Percentiles rank a stretch among this genome's conserved stretches.
Conservation (phyloP, 148 eudicot species). For the Linanthus parryae region DNA sequence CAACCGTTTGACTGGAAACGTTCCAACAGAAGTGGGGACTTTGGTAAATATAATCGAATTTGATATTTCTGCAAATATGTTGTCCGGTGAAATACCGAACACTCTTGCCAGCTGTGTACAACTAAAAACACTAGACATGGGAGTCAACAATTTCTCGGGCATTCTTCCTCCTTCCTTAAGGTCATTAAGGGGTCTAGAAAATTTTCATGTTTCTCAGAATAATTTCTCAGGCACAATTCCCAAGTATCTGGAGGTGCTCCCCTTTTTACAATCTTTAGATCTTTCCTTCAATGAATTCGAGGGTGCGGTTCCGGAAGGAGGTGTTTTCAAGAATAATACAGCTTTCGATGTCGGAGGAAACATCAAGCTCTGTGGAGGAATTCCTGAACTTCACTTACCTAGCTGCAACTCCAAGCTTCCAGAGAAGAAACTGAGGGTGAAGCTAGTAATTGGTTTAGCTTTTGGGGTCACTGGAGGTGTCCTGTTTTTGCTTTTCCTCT, state of each 20-base stretch:
- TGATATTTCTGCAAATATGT: constrained; percentile 10
- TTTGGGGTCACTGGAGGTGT: constrained; percentile 4
- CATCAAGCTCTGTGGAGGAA: constrained; percentile 22
- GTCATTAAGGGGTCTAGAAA: not conserved
- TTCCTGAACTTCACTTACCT: constrained; percentile 6
- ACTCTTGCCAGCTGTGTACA: constrained; percentile 8
- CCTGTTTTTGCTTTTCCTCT: not conserved
- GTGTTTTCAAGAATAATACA: constrained; percentile 13
- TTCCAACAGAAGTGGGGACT: constrained; percentile 19
- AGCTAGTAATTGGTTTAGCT: not conserved
- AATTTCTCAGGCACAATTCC: constrained; percentile 20
- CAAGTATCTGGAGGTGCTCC: not conserved
- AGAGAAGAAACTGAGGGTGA: not conserved
- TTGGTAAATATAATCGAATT: constrained; percentile 4
- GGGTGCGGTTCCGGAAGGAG: constrained; percentile 22
- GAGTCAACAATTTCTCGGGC: constrained; percentile 15
- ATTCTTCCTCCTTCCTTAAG: constrained; percentile 13
- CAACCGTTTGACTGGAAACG: constrained; percentile 10
- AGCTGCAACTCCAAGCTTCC: not conserved
- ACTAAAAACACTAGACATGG: constrained; percentile 8
- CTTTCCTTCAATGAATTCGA: constrained; percentile 24
- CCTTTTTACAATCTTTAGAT: constrained; percentile 6
- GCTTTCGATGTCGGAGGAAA: constrained; percentile 11
- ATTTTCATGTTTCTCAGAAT: constrained; percentile 15
- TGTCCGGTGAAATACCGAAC: constrained; percentile 19